A percentile compares a stretch with the other conserved stretches of the same genome.
These are phyloP conservation scores for Tardiomyces digboiensis DNA, from an alignment of 1,139 yeast species.

Conservation along the genomic window DNA sequence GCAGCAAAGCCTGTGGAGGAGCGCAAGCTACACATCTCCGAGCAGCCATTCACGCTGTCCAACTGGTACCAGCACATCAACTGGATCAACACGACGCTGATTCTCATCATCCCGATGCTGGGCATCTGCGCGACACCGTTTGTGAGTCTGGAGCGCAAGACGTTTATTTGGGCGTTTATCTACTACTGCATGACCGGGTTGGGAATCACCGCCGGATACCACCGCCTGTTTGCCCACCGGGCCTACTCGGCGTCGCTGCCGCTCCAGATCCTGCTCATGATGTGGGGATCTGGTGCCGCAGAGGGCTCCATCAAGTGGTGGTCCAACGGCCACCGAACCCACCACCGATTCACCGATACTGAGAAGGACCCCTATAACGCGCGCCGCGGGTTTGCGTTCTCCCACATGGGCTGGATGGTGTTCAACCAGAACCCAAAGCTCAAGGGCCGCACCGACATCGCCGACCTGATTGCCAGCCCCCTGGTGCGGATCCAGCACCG, in stretches of 20 bases:
- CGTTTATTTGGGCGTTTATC: conserved; percentile 48
- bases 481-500: conserved; percentile 89
- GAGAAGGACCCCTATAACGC: conserved; percentile 97
- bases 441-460: conserved; percentile 94
- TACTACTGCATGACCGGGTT: conserved; percentile 70
- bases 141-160: conserved; percentile 52
- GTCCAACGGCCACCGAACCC: conserved; percentile 96
- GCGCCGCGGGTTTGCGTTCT: conserved; percentile 88
- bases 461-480: conserved; percentile 86
- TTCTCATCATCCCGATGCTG: conserved; percentile 55
- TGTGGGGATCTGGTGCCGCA: conserved; percentile 90
- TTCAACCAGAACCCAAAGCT: conserved; percentile 85
- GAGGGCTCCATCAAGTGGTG: conserved; percentile 99
- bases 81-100: conserved; percentile 86
- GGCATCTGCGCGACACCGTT: conserved; percentile 49
- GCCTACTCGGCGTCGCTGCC: conserved; percentile 72
- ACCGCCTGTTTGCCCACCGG: conserved; percentile 83
- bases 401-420: conserved; percentile 98
- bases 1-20: conserved; percentile 47
- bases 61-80: conserved; percentile 88
- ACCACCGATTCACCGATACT: conserved; percentile 96
- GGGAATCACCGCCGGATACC: conserved; percentile 95
- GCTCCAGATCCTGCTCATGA: conserved; percentile 60
- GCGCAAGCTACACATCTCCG: conserved; percentile 62
- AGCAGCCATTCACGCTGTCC: conserved; percentile 76